Conservation (phyloP, 495 filamentous ascomycete genomes). For the Penicillium herquei region DNA sequence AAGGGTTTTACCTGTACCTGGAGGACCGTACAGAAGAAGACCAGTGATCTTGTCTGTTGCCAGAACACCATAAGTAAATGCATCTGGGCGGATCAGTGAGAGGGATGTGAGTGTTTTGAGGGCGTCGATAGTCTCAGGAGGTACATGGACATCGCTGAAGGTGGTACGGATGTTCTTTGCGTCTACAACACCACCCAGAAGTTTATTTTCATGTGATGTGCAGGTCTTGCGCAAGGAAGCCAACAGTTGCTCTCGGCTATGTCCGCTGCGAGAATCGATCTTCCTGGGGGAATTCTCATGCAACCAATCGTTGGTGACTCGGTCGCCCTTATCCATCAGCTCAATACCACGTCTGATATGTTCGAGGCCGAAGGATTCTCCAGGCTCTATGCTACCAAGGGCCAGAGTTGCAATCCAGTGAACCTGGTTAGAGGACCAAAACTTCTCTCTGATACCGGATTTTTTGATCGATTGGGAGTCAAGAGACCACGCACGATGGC, state of each 20-base stretch:
- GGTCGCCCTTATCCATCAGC: constrained; percentile 38
- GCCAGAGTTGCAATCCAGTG: constrained; percentile 61
- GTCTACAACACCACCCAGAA: constrained; percentile 79
- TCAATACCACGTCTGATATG: constrained; percentile 40
- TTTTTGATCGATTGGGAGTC: constrained; percentile 33
- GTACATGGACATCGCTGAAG: constrained; percentile 80
- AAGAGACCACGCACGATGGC: constrained; percentile 35
- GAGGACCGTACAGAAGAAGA: constrained; percentile 88
- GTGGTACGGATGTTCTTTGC: constrained; percentile 78
- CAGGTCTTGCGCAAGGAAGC: constrained; percentile 51
- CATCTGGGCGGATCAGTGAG: constrained; percentile 84
- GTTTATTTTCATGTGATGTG: constrained; percentile 75
- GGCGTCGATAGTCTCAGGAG: constrained; percentile 79
- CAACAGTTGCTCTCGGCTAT: constrained; percentile 36
- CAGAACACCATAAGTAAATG: constrained; percentile 93
- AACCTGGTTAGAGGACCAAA: constrained; percentile 59
- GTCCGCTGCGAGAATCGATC: constrained; percentile 22
- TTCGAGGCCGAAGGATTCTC: constrained; percentile 37
- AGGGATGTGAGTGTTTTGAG: constrained; percentile 87
- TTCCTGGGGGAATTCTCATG: constrained; percentile 32
- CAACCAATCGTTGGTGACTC: constrained; percentile 37
- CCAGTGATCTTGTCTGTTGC: constrained; percentile 89
- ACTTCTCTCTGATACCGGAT: constrained; percentile 49
- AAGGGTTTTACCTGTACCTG: constrained; percentile 93
- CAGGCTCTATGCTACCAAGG: constrained; percentile 51